A percentile compares a stretch with the other conserved stretches of the same genome.
Evolutionary conservation across 2,329 filamentous ascomycete genomes (phyloP).

Genomic region (Akanthomyces uredinophilus): DNA sequence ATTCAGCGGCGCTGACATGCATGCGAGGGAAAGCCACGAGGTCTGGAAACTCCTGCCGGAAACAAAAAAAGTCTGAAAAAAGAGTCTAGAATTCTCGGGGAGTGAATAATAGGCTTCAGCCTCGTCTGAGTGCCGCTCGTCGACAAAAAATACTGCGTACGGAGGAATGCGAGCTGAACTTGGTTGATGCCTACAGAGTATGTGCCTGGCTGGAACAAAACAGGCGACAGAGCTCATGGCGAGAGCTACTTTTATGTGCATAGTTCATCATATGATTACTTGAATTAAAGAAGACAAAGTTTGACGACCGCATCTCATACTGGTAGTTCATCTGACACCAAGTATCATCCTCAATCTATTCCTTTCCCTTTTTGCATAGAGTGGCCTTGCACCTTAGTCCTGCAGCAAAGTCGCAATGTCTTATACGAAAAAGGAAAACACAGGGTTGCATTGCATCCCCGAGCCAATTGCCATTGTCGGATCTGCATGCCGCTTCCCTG

Average conservation of each 20-base stretch:
- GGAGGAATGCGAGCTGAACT: too few relatives aligned
- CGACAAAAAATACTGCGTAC: too few relatives aligned
- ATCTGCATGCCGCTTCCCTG: conserved; percentile 35
- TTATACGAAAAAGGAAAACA: not conserved
- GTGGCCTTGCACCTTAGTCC: not conserved
- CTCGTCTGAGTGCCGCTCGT: not conserved
- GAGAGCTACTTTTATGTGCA: too few relatives aligned
- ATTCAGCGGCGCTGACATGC: not conserved
- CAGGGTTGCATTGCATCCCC: not conserved
- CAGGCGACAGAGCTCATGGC: too few relatives aligned
- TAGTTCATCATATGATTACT: too few relatives aligned
- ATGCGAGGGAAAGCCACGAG: not conserved
- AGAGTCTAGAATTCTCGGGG: too few relatives aligned
- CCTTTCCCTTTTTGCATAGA: not conserved
- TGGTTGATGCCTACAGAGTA: too few relatives aligned
- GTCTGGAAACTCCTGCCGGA: not conserved
- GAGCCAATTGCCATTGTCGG: conserved; percentile 40
- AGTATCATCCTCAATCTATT: too few relatives aligned
- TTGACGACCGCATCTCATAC: too few relatives aligned
- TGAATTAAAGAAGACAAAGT: too few relatives aligned
- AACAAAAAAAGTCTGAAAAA: not conserved
- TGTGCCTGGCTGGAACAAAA: too few relatives aligned
- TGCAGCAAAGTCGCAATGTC: not conserved
- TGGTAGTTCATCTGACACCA: too few relatives aligned
- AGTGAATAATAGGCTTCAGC: not conserved